Conservation (phyloP, 768 basidiomycete species). For the Kwoniella bestiolae region DNA sequence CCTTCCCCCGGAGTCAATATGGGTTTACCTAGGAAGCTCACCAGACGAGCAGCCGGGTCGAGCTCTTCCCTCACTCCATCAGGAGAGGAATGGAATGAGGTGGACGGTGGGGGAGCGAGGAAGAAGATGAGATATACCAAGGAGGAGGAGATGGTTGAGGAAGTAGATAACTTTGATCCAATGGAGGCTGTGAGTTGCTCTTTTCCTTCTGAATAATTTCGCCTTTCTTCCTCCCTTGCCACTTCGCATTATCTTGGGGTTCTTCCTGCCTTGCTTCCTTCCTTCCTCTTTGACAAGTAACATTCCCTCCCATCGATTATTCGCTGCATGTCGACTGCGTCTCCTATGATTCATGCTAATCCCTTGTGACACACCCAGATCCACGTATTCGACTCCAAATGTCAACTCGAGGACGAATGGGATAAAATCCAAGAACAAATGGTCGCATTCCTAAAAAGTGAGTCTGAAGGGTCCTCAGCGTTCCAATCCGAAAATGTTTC, state of each 20-base stretch:
- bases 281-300: too few species aligned
- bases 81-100: background rate
- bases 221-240: background rate
- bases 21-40: background rate
- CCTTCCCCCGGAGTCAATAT: background rate
- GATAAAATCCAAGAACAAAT: constrained; percentile 12
- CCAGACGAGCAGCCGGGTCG: background rate
- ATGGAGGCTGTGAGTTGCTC: constrained; percentile 22
- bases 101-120: background rate
- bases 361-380: background rate
- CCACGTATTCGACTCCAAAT: constrained; percentile 17
- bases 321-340: too few species aligned
- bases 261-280: background rate
- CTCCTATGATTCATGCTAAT: too few species aligned
- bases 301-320: too few species aligned
- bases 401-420: constrained; percentile 17
- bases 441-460: constrained; percentile 18
- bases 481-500: too few species aligned
- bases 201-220: too few species aligned
- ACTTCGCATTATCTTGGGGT: too few species aligned
- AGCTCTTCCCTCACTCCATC: background rate
- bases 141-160: background rate
- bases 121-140: constrained; percentile 11
- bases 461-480: too few species aligned
- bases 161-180: constrained; percentile 41